Base-by-base conservation (phyloP, 768 basidiomycete species). In the Scleroderma citrinum region DNA sequence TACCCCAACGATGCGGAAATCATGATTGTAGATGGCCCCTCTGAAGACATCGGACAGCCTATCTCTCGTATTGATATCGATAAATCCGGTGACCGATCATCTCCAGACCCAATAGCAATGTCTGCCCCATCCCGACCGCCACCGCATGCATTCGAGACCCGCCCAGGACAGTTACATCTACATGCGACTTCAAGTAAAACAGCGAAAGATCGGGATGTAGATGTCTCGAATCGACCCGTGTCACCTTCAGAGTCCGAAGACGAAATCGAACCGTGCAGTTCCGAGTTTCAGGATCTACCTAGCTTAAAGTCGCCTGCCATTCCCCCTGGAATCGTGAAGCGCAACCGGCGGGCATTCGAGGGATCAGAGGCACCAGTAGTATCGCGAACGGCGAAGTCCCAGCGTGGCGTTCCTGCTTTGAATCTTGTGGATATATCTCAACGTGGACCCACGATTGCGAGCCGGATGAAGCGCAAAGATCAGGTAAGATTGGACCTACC, bases 161-260 rank as follows among this genome's bases (percentile, higher is more conserved):
- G 7, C 40, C 67, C 65, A n/a, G 29, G 35, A 12, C 31, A 45
- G 20, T 19, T 30, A 36, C 48, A 26, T 23, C n/a, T n/a, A n/a
- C n/a, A n/a, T n/a, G n/a, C n/a, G n/a, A n/a, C n/a, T n/a, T 31
- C 13, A 43, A 5, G 36, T 36, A 44, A 21, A 47, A 43, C 13
- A 65, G 65, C 37, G 63, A 64, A 19, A 68, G 62, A 53, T 23
- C 62, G 53, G 16, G 57, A 55, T 23, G 40, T 40, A 34, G 56
- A 56, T 11, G 12, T 19, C n/a, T 21, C 43, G 2, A 39, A 53
- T 11, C 19, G 50, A 2, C 38, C 59, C 14, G 57, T 63, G 10
- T 52, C 58, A 30, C 56, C 46, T 21, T 60, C 62, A 6, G 67
- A 54, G 43, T 30, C 29, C n/a, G 56, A 49, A 0, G 64, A 64